A percentile compares a stretch with the other conserved stretches of the same genome.
These are phyloP conservation scores for Boletus reticulatus DNA, from an alignment of 768 basidiomycete genomes.

Conservation along the genomic window DNA sequence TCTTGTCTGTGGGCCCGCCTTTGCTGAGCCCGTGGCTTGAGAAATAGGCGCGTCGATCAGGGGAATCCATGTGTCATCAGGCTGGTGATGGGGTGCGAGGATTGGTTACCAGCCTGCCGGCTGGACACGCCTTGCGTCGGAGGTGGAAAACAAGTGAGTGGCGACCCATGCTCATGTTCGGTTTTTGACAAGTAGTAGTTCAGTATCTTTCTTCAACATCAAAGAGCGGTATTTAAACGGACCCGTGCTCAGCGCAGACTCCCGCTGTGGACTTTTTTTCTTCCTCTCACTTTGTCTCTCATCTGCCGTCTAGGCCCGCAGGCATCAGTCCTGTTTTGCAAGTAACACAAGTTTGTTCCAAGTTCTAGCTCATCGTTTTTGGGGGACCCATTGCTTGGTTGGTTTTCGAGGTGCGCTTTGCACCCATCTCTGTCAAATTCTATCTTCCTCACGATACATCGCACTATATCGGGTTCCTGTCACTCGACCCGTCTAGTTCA, in stretches of 20 bases:
- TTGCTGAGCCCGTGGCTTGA: slow-evolving; percentile 5
- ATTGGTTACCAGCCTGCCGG: slow-evolving; percentile 7
- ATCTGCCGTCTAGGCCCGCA: neutral
- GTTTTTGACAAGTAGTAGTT: slow-evolving; percentile 4
- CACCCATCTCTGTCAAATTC: neutral
- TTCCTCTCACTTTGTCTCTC: neutral
- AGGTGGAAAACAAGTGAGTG: slow-evolving; percentile 19
- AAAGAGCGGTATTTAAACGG: neutral
- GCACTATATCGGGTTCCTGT: neutral
- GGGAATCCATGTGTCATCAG: slow-evolving; percentile 8
- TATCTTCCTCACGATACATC: neutral
- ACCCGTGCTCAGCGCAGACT: neutral
- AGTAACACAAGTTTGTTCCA: neutral
- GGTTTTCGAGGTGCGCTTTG: neutral
- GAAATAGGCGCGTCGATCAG: neutral
- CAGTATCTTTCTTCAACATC: slow-evolving; percentile 2
- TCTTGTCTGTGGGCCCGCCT: neutral
- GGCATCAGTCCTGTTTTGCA: neutral
- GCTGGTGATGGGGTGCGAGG: slow-evolving; percentile 11
- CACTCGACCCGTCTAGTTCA: neutral
- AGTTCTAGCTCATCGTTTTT: neutral
- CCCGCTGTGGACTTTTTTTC: neutral
- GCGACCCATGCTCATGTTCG: slow-evolving; percentile 4
- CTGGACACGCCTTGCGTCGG: slow-evolving; percentile 11
- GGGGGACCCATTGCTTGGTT: neutral